Base-by-base conservation (phyloP, 1,284 basidiomycete genomes). In the Irpex rosettiformis region DNA sequence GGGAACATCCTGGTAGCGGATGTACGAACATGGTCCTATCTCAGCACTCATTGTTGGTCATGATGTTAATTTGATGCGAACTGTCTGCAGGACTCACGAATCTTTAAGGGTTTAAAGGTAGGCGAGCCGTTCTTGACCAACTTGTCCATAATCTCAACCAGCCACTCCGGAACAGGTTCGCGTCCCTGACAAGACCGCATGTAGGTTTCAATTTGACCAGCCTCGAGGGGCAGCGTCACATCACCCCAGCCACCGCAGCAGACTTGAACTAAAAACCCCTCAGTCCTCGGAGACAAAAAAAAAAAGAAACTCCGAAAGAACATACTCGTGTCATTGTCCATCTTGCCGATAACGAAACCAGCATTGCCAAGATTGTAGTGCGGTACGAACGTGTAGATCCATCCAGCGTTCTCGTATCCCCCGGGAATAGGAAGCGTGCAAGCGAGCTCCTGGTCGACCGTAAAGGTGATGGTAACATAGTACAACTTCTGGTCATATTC, bases 201-300 rank as follows among this genome's bases (percentile, higher is more conserved):
- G 30, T 56, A 61, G 30, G 30, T n/a, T 28, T 61, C 57, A 27
- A 58, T 56, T 10, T 56, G 53, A 10, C 28, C 54, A 7, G 57
- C 24, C 16, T 58, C 45, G 5, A 57, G 52, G 21, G 60, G 60
- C 4, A 61, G 57, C 24, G 49, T 27, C 49, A 61, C 60, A 24
- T 61, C 60, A 28, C 60, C 60, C 60, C 60, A 61, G 11, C 60
- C 60, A 28, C 60, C 60, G 30, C 60, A 61, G 25, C 60, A 61
- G 21, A 61, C 25, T 58, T 61, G 60, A 57, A 61, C 60, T 61
- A 45, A 2, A 27, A 11, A 8, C 7, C 27, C 25, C 6, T 42
- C 29, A 30, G 37, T 24, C 10, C 29, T 42, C 18, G 21, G 40
- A 21, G 4, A 8, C 7, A 27, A 7, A 47, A 33, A 25, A 5